Conservation (phyloP, 2,329 filamentous ascomycete species). For the Nigrospora oryzae region DNA sequence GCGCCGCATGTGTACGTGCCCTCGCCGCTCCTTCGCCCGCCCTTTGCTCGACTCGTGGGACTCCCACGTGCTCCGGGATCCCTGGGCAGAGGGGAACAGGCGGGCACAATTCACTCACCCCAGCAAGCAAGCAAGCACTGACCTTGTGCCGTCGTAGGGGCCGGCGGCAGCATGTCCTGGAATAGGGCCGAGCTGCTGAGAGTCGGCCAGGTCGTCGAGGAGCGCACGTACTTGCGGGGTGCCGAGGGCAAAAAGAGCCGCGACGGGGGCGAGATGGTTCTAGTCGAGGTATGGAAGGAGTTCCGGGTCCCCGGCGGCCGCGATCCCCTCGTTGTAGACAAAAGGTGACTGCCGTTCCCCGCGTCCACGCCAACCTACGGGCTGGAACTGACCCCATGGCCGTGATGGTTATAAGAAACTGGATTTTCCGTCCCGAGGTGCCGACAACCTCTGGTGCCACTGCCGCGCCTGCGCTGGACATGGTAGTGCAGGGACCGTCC, state of each 20-base stretch:
- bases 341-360: too few relatives aligned
- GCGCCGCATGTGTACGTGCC: slow-evolving; percentile 43
- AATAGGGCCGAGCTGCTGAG: slow-evolving; percentile 24
- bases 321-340: too few relatives aligned
- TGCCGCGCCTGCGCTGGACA: slow-evolving; percentile 8
- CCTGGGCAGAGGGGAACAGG: too few relatives aligned
- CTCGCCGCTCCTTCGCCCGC: too few relatives aligned
- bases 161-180: slow-evolving; percentile 52
- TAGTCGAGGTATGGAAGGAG: slow-evolving; percentile 56
- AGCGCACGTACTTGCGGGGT: slow-evolving; percentile 45
- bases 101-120: too few relatives aligned
- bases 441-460: slow-evolving; percentile 7
- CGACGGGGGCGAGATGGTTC: slow-evolving; percentile 51
- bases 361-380: too few relatives aligned
- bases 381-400: too few relatives aligned
- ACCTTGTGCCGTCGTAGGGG: slow-evolving; percentile 26
- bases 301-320: slow-evolving; percentile 33
- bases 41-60: too few relatives aligned
- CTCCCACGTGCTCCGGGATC: too few relatives aligned
- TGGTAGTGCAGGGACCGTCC: slow-evolving; percentile 14
- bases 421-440: slow-evolving; percentile 34
- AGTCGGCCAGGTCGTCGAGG: slow-evolving; percentile 46
- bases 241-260: slow-evolving; percentile 46
- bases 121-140: too few relatives aligned
- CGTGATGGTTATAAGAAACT: slow-evolving; percentile 17